Base-by-base conservation (phyloP, 108 stramenopile genomes). In the Cylindrotheca closterium region DNA sequence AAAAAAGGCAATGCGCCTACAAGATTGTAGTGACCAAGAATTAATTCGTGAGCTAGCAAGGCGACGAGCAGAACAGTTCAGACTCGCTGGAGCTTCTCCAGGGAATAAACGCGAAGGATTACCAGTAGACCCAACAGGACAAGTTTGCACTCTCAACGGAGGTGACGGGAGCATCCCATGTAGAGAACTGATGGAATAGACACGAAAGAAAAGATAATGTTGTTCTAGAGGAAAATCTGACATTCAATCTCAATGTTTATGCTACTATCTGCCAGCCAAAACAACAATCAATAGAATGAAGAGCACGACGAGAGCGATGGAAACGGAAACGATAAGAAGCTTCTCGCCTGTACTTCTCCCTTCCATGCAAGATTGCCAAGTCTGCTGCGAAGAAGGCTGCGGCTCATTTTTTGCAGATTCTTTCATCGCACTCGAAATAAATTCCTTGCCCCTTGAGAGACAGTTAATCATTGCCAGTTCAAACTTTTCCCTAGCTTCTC, bases 81-180 rank as follows among this genome's bases (percentile, higher is more conserved):
- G 82, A 27, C 59, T 85, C 19, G 57, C 79, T 1, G 92, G 92
- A 60, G 79, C 89, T 58, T 89, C 81, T 82, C 80, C 81, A 47
- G 58, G 76, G 47, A 34, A 63, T 22, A 65, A 67, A 19, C 51
- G 49, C 33, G 65, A 55, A 8, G 58, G 54, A 37, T 61, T 47
- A 24, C 60, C 45, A 28, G 30, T 57, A 29, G 88, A 91, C 55
- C 75, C 82, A 33, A 88, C 89, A n/a, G 89, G 86, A 24, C 84
- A 88, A 70, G 79, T 88, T 19, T 91, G 89, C 46, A 65, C 83
- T 45, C 58, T 91, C n/a, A 74, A 82, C 48, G 89, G 89, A 15
- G 86, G 81, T 23, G 69, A 88, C 60, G 89, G 86, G 0, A 86
- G 56, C 22, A 91, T 91, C 70, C 84, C 84, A 19, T 91, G 86